Evolutionary conservation across 208 protist species (phyloP), one percentile per base, ranked within the genome.

Genomic region (Phytomonas sp.): DNA sequence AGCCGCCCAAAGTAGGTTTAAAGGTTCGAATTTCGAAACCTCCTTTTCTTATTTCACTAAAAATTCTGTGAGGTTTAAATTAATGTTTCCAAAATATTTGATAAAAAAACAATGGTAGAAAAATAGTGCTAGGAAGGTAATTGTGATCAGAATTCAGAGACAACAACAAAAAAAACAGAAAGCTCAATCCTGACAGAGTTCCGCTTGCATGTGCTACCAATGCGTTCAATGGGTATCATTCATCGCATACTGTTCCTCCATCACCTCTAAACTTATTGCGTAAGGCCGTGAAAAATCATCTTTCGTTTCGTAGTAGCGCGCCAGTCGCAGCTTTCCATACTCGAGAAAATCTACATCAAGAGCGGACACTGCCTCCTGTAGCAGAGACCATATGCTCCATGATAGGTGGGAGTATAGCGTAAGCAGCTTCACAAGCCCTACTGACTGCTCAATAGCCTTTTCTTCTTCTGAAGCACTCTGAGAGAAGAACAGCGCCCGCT

Each of bases 271-370:
- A 70, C 13, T 43, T 63, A 17, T 63, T 15, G 15, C 13, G 11
- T 43, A 63, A 65, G 26, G 26, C 11, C 32, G 64, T n/a, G 23
- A 29, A 73, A 82, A 93, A 43, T 66, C 78, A 3, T 80, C 72
- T 9, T 82, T 83, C 29, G 87, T 92, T 34, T 85, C 82, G 13
- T 86, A 20, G 77, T 89, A 93, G n/a, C 91, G 86, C 26, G 32
- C 65, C 60, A 88, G 80, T 46, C 92, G 87, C 26, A 74, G 36
- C 36, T 84, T 79, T 3, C 80, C 81, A 77, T 96, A 97, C 30
- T 85, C 72, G 4, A 95, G 70, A 56, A 95, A 97, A 72, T 97
- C 88, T 7, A 97, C 85, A 37, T 97, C 89, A 17, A 96, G 67
- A 11, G 64, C 66, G n/a, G 91, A 96, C 7, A 95, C 83, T 7